Evolutionary conservation across 2,329 filamentous ascomycete species (phyloP).

Genomic region (Fusarium stilboides): DNA sequence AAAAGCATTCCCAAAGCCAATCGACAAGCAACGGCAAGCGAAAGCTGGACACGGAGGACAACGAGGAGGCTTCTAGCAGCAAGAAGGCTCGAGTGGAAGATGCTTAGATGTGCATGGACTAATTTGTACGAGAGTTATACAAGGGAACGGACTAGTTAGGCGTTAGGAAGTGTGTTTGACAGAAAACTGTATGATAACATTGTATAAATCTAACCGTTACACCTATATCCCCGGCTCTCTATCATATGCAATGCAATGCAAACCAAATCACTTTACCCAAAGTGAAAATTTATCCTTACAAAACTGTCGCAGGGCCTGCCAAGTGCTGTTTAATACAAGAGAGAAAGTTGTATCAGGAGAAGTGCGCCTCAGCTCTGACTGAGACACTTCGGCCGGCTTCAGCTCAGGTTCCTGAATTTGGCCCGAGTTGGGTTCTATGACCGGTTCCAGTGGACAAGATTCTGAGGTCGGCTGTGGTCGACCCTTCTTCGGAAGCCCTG

Average conservation of each 20-base stretch:
- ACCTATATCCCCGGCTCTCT: conserved; percentile 45
- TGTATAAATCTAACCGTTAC: conserved; percentile 39
- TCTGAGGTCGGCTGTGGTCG: conserved; percentile 1
- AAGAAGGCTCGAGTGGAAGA: conserved; percentile 65
- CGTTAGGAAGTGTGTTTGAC: conserved; percentile 27
- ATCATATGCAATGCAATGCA: conserved; percentile 33
- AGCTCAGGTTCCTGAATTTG: conserved; percentile 5
- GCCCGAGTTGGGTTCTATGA: background rate
- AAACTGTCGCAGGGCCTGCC: conserved; percentile 31
- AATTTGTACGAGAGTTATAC: background rate
- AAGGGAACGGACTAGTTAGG: conserved; percentile 24
- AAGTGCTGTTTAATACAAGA: conserved; percentile 30
- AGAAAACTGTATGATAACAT: conserved; percentile 37
- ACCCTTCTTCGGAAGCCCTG: background rate
- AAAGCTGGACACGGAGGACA: conserved; percentile 56
- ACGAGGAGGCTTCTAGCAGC: conserved; percentile 53
- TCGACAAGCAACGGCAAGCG: conserved; percentile 60
- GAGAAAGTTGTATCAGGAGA: conserved; percentile 20
- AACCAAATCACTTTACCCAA: conserved; percentile 40
- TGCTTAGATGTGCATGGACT: conserved; percentile 36
- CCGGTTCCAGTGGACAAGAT: conserved; percentile 6
- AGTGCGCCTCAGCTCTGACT: background rate
- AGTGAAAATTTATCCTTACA: conserved; percentile 36
- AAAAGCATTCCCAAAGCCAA: conserved; percentile 47
- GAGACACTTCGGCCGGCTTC: conserved; percentile 8